Evolutionary conservation across 23 red algal species (phyloP).

Genomic region (Agarophyton chilense): DNA sequence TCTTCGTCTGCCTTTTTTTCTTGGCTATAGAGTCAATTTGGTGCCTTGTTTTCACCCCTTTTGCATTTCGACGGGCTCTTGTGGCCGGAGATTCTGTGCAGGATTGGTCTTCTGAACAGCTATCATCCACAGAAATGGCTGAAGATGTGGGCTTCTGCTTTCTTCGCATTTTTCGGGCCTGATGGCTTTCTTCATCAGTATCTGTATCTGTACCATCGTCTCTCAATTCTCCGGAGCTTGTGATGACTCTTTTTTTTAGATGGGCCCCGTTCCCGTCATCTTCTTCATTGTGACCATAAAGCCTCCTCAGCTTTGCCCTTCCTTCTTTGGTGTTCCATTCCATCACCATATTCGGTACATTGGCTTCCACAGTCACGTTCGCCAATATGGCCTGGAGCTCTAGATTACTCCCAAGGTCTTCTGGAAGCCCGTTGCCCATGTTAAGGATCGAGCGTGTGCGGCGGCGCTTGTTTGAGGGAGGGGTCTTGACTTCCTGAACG

Average conservation of each 20-base stretch:
- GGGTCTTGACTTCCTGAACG: not conserved
- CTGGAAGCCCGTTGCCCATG: not conserved
- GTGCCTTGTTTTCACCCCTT: constrained; percentile 2
- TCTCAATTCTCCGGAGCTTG: not conserved
- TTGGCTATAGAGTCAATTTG: not conserved
- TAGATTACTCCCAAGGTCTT: not conserved
- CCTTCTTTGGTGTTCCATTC: constrained; percentile 7
- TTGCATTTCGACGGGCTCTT: not conserved
- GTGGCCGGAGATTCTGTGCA: not conserved
- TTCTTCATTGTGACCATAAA: not conserved
- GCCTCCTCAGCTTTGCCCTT: not conserved
- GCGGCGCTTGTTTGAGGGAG: constrained; percentile 1
- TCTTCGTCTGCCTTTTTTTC: not conserved
- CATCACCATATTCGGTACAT: not conserved
- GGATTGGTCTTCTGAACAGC: not conserved
- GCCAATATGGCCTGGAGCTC: constrained; percentile 7
- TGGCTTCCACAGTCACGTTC: constrained; percentile 1
- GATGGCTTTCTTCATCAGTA: not conserved
- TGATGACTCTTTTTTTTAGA: not conserved
- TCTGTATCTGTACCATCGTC: not conserved
- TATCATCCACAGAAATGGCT: not conserved
- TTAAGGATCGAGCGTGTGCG: not conserved
- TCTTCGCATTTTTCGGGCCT: not conserved
- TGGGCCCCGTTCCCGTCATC: not conserved
- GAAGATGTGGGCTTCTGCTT: not conserved